Evolutionary conservation across 306 rosid genomes (phyloP).

Genomic region (Cucurbita moschata): DNA sequence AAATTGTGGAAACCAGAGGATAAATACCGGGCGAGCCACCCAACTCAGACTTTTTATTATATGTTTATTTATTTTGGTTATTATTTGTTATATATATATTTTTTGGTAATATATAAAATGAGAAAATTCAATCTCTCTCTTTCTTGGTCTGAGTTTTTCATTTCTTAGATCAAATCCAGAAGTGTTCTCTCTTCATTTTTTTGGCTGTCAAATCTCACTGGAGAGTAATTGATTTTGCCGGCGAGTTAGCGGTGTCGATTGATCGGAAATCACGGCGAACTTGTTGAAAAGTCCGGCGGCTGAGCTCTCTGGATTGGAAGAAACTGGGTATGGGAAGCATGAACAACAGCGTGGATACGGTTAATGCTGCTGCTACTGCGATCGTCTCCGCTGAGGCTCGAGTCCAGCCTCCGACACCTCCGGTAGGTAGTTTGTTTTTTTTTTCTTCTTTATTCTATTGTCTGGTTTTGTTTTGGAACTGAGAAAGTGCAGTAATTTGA

Average conservation of each 20-base stretch:
- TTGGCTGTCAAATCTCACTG: background rate
- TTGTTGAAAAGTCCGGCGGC: background rate
- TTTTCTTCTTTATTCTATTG: background rate
- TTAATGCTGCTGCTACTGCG: slow-evolving; percentile 91
- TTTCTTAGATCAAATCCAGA: slow-evolving; percentile 12
- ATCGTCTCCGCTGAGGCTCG: slow-evolving; percentile 78
- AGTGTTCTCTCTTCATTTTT: background rate
- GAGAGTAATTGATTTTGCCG: background rate
- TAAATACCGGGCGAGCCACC: slow-evolving; percentile 15
- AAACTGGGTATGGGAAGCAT: slow-evolving; percentile 34
- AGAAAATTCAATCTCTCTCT: background rate
- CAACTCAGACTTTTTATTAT: background rate
- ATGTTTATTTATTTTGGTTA: background rate
- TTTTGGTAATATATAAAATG: background rate
- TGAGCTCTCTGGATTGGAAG: background rate
- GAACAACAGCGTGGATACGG: slow-evolving; percentile 62
- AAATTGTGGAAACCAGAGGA: slow-evolving; percentile 25
- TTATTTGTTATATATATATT: background rate
- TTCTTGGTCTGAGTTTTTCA: background rate
- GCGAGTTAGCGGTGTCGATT: background rate
- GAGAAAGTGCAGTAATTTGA: slow-evolving; percentile 3
- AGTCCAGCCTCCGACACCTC: slow-evolving; percentile 48
- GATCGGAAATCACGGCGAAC: background rate
- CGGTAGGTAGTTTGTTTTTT: slow-evolving; percentile 25
- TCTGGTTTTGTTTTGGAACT: slow-evolving; percentile 1